These are phyloP conservation scores for Scedosporium boydii DNA, from an alignment of 2,329 filamentous ascomycete species.

Conservation along the genomic window DNA sequence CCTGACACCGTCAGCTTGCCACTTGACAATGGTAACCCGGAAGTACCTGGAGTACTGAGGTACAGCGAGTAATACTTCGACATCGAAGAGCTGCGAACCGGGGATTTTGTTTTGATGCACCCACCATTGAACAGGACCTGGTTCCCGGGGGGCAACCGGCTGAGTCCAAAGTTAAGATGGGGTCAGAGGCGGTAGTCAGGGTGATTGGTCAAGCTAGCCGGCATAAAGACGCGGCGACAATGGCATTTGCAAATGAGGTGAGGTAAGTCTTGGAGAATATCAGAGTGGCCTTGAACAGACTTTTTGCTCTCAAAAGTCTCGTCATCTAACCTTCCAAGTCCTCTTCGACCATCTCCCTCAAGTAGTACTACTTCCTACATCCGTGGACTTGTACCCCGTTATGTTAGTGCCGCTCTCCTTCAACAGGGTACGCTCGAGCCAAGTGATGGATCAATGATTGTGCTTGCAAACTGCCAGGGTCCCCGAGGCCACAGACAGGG, in stretches of 20 bases:
- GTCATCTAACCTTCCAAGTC: not conserved
- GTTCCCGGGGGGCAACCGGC: slow-evolving; percentile 6
- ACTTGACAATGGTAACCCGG: not conserved
- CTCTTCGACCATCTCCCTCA: not conserved
- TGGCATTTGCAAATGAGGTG: not conserved
- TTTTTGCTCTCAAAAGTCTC: not conserved
- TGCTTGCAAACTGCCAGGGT: not conserved
- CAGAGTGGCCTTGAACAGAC: not conserved
- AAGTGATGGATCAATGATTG: not conserved
- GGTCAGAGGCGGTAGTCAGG: not conserved
- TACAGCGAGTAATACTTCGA: not conserved
- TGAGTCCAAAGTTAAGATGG: slow-evolving; percentile 1
- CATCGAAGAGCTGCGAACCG: not conserved
- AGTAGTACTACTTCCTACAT: not conserved
- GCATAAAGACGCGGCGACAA: not conserved
- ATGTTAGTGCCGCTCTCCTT: not conserved
- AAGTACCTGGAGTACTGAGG: too few relatives aligned
- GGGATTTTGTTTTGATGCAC: slow-evolving; percentile 1
- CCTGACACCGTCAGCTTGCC: not conserved
- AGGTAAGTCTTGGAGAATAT: not conserved
- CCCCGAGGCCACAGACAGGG: not conserved
- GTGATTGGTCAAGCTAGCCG: not conserved
- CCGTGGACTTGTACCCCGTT: not conserved
- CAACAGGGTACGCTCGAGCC: not conserved
- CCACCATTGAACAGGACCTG: not conserved